Conservation (phyloP, 1,139 yeast species). For the Saccharomycopsis hybrid region DNA sequence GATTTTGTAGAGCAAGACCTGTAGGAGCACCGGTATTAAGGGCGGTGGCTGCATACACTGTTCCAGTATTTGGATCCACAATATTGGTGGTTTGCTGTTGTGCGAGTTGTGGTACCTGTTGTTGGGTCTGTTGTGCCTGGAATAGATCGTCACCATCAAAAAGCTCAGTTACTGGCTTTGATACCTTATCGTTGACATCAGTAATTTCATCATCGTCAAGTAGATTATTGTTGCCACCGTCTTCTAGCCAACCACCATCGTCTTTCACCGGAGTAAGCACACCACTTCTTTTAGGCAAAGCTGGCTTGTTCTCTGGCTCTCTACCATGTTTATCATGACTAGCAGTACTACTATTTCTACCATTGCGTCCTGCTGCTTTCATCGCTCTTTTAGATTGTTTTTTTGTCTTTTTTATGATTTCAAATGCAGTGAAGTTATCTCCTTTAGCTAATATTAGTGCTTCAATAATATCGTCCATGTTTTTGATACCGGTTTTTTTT, state of each 20-base stretch:
- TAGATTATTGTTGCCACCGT: conserved; percentile 14
- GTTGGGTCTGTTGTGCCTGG: background rate
- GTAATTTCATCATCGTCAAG: conserved; percentile 14
- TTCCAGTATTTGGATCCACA: conserved; percentile 12
- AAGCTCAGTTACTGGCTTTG: conserved; percentile 17
- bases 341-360: background rate
- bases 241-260: conserved; percentile 14
- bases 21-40: no score
- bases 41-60: conserved; percentile 1
- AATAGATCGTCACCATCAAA: conserved; percentile 18
- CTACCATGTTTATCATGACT: no score
- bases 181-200: conserved; percentile 13
- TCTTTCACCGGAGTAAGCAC: conserved; percentile 17
- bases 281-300: conserved; percentile 17
- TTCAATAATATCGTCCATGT: conserved; percentile 16
- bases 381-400: conserved; percentile 2
- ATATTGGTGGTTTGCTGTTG: no score
- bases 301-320: conserved; percentile 11
- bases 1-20: no score
- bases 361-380: no score
- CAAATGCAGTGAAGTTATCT: conserved; percentile 19
- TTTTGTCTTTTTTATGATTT: conserved; percentile 17
- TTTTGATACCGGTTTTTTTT: conserved; percentile 16
- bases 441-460: conserved; percentile 20
- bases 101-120: background rate